Conservation (phyloP, 2,329 filamentous ascomycete genomes). For the Colletotrichum tropicicola region DNA sequence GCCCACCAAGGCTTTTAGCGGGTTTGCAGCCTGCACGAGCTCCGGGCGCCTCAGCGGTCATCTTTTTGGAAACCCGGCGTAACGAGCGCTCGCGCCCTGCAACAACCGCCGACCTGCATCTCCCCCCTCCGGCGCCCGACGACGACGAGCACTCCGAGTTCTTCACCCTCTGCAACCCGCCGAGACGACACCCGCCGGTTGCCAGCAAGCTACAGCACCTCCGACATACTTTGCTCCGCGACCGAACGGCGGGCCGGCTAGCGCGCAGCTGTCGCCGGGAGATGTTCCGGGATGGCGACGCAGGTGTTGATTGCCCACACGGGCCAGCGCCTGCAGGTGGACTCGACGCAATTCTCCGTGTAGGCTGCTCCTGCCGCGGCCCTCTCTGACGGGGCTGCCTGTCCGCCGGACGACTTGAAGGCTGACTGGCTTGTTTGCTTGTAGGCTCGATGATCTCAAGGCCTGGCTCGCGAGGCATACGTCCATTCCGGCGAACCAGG, state of each 20-base stretch:
- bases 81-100: constrained; percentile 21
- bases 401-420: neutral
- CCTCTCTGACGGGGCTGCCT: neutral
- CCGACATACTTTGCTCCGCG: neutral
- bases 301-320: constrained; percentile 93
- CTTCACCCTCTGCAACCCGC: neutral
- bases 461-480: constrained; percentile 80
- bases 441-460: constrained; percentile 84
- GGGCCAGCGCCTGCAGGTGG: constrained; percentile 84
- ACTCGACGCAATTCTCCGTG: constrained; percentile 79
- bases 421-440: constrained; percentile 17
- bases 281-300: constrained; percentile 80
- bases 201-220: neutral
- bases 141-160: neutral
- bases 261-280: constrained; percentile 36
- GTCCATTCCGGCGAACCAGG: constrained; percentile 77
- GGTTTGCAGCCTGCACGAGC: constrained; percentile 29
- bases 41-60: constrained; percentile 25
- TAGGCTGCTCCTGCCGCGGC: constrained; percentile 49
- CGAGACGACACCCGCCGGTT: neutral
- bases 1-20: constrained; percentile 22
- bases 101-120: constrained; percentile 3
- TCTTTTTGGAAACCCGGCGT: constrained; percentile 21
- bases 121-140: neutral
- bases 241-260: constrained; percentile 18